Base-by-base conservation (phyloP, 352 stramenopile species). In the Stephanocyclus meneghinianus region DNA sequence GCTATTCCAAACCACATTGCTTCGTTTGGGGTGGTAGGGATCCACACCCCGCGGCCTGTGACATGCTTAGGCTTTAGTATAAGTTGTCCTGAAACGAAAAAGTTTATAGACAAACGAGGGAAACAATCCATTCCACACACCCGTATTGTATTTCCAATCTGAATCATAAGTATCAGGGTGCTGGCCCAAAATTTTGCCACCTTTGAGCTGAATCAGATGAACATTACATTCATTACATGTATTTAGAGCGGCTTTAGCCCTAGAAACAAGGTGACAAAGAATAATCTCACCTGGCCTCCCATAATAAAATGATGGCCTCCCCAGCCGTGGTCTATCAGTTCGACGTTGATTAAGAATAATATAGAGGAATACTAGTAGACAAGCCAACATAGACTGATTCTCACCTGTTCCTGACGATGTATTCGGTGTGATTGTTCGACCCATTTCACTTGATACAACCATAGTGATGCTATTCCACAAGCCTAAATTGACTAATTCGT, bases 371-470 rank as follows among this genome's bases (percentile, higher is more conserved):
- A 42, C 10, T 6, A 21, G 45, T 6, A 53, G 13, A 53, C 5
- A 53, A 21, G 13, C 45, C 13, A 16, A 21, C 4, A 6, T 7
- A 21, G 45, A 9, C 5, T 21, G 3, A 4, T 16, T 21, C 45
- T 21, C 45, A 53, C 90, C 84, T 59, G 73, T 88, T 45, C 47
- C 51, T 45, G 21, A 26, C 44, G 80, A 84, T 13, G 53, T 55
- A 75, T 91, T 91, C 11, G 78, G 72, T 53, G 87, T 92, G 1
- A 92, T 69, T 44, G 84, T 92, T 42, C 89, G 56, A 4, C 78
- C 90, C 71, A 94, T 93, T 50, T 94, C 90, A 21, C 70, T 83
- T 13, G 63, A 51, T 16, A 91, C 66, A 30, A 90, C 72, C 11
- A 86, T 37, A 10, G 62, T 81, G 1, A 84, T 65, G 32, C 75